phyloP scores from a whole-genome alignment of 2,329 filamentous ascomycete genomes.

The Xylariales sp. region DNA sequence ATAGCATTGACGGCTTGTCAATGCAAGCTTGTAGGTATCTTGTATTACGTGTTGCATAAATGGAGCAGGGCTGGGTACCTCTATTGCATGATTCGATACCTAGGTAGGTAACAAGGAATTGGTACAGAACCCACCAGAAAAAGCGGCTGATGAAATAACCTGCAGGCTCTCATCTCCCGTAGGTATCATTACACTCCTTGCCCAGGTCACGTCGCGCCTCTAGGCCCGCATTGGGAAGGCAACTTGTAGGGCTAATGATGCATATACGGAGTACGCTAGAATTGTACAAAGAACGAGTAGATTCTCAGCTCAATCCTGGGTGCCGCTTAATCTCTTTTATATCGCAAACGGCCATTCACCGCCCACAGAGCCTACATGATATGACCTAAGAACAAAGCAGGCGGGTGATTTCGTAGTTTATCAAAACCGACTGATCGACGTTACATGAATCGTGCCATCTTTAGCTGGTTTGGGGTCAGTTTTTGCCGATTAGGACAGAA shows the following conservation, averaged over 20 bases:
- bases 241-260: not conserved
- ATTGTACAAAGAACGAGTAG: not conserved
- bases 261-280: not conserved
- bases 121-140: not conserved
- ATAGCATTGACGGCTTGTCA: not conserved
- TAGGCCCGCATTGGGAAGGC: not conserved
- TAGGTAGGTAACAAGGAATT: not conserved
- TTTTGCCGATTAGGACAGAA: conserved; percentile 5
- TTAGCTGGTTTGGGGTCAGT: conserved; percentile 25
- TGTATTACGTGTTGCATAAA: conserved; percentile 18
- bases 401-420: conserved; percentile 5
- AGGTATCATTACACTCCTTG: not conserved
- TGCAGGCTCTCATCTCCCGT: too few relatives aligned
- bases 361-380: not conserved
- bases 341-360: not conserved
- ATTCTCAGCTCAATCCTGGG: too few relatives aligned
- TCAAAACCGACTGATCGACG: conserved; percentile 33
- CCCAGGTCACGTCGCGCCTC: not conserved
- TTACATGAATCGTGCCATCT: conserved; percentile 40
- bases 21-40: not conserved
- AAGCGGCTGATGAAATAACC: conserved; percentile 8
- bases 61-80: conserved; percentile 14
- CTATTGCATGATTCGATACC: not conserved
- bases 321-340: too few relatives aligned
- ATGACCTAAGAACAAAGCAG: not conserved